Base-by-base conservation (phyloP, 108 stramenopile genomes). In the Schizochytrium sp. region DNA sequence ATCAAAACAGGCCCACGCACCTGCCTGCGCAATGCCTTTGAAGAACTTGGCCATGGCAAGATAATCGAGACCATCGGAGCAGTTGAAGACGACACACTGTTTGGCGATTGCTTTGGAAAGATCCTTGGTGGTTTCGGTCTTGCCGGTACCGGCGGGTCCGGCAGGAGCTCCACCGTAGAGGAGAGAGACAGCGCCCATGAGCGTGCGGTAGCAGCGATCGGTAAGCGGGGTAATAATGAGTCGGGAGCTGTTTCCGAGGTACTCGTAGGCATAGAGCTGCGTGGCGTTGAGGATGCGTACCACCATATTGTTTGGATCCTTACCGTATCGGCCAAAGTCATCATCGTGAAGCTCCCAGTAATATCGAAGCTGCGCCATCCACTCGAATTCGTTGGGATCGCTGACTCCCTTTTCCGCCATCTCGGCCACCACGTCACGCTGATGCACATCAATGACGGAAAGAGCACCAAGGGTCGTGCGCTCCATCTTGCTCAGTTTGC, bases 41-140 rank as follows among this genome's bases (percentile, higher is more conserved):
- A 95, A 95, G 91, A 95, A 95, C 89, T 95, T 95, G 53, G 94
- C 94, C 94, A 95, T 95, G 51, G 93, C 94, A 44, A 90, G 89
- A 76, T 94, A 94, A 88, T 94, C 93, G 28, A 95, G 90, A 25
- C 93, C 93, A 60, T 95, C 94, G 5, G 94, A 94, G 91, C 94
- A 95, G 91, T 95, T 95, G 90, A 94, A 95, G 58, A 95, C 94
- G 29, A 95, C 94, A 71, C 94, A 95, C 90, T 94, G 92, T 51
- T 93, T 92, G 57, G 93, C 91, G 18, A 92, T 72, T 8, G 94
- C 94, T 72, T 95, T 95, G 72, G 91, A 88, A 8, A 95, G 87
- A 45, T 95, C 94, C 92, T 95, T 95, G 60, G 94, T 94, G 29
- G 94, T 95, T 87, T 95, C 94, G 18, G 94, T 95, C 87, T 95